Evolutionary conservation across 805 yeast species (phyloP), one percentile per base, ranked within the genome.

Genomic region (Starmerella davenportii): DNA sequence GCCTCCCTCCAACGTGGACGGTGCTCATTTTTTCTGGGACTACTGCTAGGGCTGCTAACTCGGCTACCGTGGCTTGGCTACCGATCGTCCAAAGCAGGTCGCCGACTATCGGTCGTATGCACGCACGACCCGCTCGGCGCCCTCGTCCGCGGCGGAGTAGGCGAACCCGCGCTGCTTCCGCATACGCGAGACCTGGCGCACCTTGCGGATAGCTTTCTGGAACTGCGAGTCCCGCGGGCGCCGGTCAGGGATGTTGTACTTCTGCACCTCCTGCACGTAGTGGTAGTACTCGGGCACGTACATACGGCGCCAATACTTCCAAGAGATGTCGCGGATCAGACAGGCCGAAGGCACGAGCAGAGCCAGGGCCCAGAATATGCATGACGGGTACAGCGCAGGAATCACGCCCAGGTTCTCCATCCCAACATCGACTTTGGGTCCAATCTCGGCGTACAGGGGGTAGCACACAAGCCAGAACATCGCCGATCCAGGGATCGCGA

Each of bases 91-190:
- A n/a, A n/a, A n/a, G n/a, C n/a, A n/a, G n/a, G n/a, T n/a, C n/a
- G n/a, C n/a, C n/a, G n/a, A 29, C 8, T 30, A 31, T 13, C 43
- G 14, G 58, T 90, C 98, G 52, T 90, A 90, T 64, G 92, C 81
- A 51, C 96, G 70, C 36, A 90, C 77, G 43, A 90, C 71, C 53
- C 76, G 75, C 48, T 84, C 95, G 28, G 93, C 93, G 35, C 93
- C 93, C 55, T 80, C 94, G 46, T 82, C 94, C 35, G 79, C 84
- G 58, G 90, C 96, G 5, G 95, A 84, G 52, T 90, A 90, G 1
- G 99, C 99, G 65, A 81, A 90, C 4, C 99, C 99, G 60, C 96
- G 75, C 61, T 90, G 98, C 54, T 90, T 90, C 56, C 92, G 79
- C 80, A 90, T 87, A 58, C 99, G 71, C 58, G 87, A 94, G 29